phyloP scores from a whole-genome alignment of 2,329 filamentous ascomycete species.

The Paecilomyces sp. region DNA sequence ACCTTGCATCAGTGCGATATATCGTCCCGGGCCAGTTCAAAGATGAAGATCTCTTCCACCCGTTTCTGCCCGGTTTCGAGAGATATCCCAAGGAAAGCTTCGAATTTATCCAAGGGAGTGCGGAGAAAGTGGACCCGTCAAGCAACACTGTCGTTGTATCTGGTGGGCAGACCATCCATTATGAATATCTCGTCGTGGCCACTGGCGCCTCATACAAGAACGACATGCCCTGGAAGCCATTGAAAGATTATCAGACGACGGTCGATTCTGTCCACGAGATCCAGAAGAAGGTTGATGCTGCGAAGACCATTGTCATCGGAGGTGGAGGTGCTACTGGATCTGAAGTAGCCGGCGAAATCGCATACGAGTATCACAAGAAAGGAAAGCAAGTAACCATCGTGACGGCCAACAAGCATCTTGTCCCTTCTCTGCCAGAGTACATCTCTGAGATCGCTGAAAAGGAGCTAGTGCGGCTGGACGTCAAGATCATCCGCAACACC shows the following conservation, averaged over 20 bases:
- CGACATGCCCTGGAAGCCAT: constrained; percentile 11
- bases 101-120: constrained; percentile 8
- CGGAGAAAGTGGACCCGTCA: not conserved
- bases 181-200: constrained; percentile 15
- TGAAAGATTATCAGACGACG: constrained; percentile 10
- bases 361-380: constrained; percentile 5
- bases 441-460: constrained; percentile 6
- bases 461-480: constrained; percentile 8
- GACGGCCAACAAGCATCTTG: not conserved
- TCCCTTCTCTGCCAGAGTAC: constrained; percentile 2
- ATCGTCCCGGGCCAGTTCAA: constrained; percentile 1
- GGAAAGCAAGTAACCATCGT: constrained; percentile 10
- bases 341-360: constrained; percentile 26
- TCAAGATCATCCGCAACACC: constrained; percentile 6
- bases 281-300: constrained; percentile 9
- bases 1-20: constrained; percentile 2
- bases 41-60: constrained; percentile 4
- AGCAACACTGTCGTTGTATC: constrained; percentile 5
- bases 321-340: constrained; percentile 28
- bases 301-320: constrained; percentile 22
- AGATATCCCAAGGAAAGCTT: constrained; percentile 3
- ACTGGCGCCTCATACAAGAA: constrained; percentile 8
- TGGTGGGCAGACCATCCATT: constrained; percentile 3
- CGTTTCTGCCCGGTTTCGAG: constrained; percentile 3
- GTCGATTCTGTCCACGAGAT: constrained; percentile 10